These are phyloP conservation scores for Amyloporia xantha DNA, from an alignment of 768 basidiomycete genomes.

Conservation along the genomic window DNA sequence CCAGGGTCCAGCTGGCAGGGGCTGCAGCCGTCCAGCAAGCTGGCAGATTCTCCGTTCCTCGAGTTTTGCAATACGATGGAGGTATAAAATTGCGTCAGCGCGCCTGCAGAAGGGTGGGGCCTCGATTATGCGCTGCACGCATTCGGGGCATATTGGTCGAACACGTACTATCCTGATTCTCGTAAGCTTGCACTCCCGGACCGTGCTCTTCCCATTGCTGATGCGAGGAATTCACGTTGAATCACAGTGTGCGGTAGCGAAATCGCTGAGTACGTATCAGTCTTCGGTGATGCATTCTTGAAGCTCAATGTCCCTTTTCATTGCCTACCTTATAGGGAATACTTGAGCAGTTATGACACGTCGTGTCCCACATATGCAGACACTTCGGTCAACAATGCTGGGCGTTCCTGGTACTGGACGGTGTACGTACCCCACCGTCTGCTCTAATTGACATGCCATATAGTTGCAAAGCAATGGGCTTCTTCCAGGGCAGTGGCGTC, in stretches of 20 bases:
- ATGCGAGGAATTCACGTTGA: no score
- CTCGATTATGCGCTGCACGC: slow-evolving; percentile 52
- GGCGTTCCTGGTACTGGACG: slow-evolving; percentile 69
- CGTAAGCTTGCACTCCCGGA: no score
- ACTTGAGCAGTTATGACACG: slow-evolving; percentile 36
- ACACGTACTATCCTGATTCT: neutral
- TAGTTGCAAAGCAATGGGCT: slow-evolving; percentile 70
- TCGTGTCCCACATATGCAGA: slow-evolving; percentile 43
- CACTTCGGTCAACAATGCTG: slow-evolving; percentile 45
- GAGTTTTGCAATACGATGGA: slow-evolving; percentile 63
- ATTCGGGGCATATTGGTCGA: slow-evolving; percentile 54
- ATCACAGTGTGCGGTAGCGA: no score
- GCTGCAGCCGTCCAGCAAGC: slow-evolving; percentile 46
- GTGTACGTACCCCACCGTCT: slow-evolving; percentile 33
- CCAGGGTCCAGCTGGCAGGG: slow-evolving; percentile 65
- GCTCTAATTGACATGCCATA: neutral
- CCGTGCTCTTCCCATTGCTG: no score
- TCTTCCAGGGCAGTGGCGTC: slow-evolving; percentile 29
- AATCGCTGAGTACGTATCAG: no score
- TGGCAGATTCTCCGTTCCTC: slow-evolving; percentile 44
- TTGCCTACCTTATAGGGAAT: slow-evolving; percentile 28
- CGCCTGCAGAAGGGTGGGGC: slow-evolving; percentile 53
- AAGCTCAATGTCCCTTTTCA: no score
- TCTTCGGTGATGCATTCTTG: no score
- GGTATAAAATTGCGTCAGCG: slow-evolving; percentile 47